A percentile compares a stretch with the other conserved stretches of the same genome.
These are phyloP conservation scores for Fraxinus sp. DNA, from an alignment of 305 asterid genomes.

Conservation along the genomic window DNA sequence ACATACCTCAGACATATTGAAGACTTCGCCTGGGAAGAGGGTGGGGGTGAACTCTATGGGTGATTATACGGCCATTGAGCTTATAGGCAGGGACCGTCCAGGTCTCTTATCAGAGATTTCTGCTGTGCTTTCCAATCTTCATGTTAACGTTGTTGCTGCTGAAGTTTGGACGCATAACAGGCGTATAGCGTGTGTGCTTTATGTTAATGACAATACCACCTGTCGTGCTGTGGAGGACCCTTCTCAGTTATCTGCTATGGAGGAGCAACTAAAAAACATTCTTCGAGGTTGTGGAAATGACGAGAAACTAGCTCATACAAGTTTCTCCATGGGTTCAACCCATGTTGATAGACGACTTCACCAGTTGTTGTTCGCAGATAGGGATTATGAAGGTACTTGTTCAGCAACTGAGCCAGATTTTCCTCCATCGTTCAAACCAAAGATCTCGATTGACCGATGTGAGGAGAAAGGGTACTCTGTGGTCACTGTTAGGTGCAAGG, in stretches of 20 bases:
- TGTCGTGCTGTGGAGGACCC: constrained; percentile 56
- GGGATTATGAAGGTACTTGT: constrained; percentile 69
- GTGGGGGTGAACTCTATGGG: constrained; percentile 66
- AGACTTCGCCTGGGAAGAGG: constrained; percentile 56
- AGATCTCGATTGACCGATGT: constrained; percentile 65
- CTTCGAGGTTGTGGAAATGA: constrained; percentile 54
- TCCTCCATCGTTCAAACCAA: constrained; percentile 43
- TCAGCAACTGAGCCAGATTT: constrained; percentile 31
- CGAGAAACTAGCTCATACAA: constrained; percentile 50
- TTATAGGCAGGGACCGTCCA: constrained; percentile 79
- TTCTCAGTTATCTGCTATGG: constrained; percentile 60
- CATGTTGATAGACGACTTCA: constrained; percentile 89
- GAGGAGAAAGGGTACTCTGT: constrained; percentile 86
- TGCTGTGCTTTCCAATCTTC: constrained; percentile 80
- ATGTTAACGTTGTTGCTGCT: constrained; percentile 77
- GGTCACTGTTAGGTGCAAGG: constrained; percentile 84
- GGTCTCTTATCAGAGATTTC: constrained; percentile 90
- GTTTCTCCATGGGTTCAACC: constrained; percentile 61
- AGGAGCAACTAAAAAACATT: constrained; percentile 75
- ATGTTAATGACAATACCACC: constrained; percentile 61
- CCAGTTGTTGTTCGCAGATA: constrained; percentile 82
- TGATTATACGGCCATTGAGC: constrained; percentile 79
- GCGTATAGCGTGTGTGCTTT: constrained; percentile 82
- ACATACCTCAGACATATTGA: constrained; percentile 58
- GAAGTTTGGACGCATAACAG: constrained; percentile 96